Evolutionary conservation across 306 rosid genomes (phyloP), one percentile per base, ranked within the genome.

Genomic region (Acacia acuminata): DNA sequence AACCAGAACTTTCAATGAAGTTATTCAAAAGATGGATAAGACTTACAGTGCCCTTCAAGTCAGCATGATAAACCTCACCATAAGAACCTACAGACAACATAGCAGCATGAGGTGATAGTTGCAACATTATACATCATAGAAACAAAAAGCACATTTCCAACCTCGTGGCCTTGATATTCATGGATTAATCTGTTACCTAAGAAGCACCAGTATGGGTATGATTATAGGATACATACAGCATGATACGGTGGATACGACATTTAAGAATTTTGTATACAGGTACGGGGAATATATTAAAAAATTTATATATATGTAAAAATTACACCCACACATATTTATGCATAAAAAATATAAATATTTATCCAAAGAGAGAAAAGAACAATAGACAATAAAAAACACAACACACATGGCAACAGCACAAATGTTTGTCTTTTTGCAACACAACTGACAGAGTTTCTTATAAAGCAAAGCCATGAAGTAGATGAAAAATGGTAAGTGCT

Each of bases 1-100:
- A 75, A 71, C 79, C 75, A 69, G 71, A 66, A 73, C 20, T 20
- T 71, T 78, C 76, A 77, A 69, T 73, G 70, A 22, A 77, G 77
- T 50, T 77, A 48, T 22, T 9, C 51, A 44, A 25, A 71, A 43
- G 55, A 71, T n/a, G 58, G 38, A 25, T 10, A 19, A 27, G 65
- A 94, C 99, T 94, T 91, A 96, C 99, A 82, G 97, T 94, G 87
- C 97, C 97, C 78, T 94, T 90, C 91, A 88, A 89, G 80, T 94
- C 98, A 58, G 97, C 97, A 79, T 75, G 97, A 83, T 92, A 94
- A 80, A 94, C 98, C 90, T 94, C 98, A 10, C 98, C 98, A 79
- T 89, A 94, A 61, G 98, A 94, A 79, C 90, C 90, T 87, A 79
- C 80, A 82, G 5, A 7, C 24, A 71, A 71, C 27, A 66, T 73